These are phyloP conservation scores for Physcomitrium patens DNA, from an alignment of 225 moss, liverwort and hornwort genomes.

Conservation along the genomic window DNA sequence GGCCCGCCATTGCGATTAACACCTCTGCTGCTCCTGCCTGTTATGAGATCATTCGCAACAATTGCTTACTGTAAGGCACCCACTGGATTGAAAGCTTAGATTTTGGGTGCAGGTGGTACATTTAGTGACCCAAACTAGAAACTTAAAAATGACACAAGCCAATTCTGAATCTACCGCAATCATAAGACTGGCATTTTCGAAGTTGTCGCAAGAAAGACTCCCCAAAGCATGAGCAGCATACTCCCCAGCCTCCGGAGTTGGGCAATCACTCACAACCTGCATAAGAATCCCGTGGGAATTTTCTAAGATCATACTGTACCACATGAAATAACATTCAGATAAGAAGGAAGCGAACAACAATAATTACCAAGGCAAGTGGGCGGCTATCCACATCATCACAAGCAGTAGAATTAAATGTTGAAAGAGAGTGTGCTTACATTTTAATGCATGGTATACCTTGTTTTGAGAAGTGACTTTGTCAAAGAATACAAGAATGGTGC, in stretches of 20 bases:
- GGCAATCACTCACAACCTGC: conserved; percentile 53
- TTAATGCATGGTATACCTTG: not conserved
- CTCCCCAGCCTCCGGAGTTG: conserved; percentile 58
- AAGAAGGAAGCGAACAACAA: not conserved
- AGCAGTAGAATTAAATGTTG: too few species aligned
- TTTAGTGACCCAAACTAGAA: not conserved
- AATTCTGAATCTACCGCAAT: conserved; percentile 37
- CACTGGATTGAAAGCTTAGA: not conserved
- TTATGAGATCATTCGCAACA: not conserved
- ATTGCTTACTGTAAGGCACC: conserved; percentile 9
- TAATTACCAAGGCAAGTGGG: not conserved
- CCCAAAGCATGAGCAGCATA: conserved; percentile 60
- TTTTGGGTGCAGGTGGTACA: not conserved
- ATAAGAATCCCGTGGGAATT: not conserved
- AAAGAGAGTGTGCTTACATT: too few species aligned
- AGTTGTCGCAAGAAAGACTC: conserved; percentile 54
- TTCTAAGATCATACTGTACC: not conserved
- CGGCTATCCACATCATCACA: too few species aligned
- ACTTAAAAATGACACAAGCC: not conserved
- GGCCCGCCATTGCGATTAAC: conserved; percentile 56
- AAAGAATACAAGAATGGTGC: not conserved
- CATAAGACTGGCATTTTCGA: conserved; percentile 51
- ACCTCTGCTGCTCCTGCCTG: conserved; percentile 57
- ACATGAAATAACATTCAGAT: not conserved
- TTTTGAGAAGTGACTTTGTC: not conserved